Conservation (phyloP, 2,329 filamentous ascomycete species). For the Nothophoma quercina region DNA sequence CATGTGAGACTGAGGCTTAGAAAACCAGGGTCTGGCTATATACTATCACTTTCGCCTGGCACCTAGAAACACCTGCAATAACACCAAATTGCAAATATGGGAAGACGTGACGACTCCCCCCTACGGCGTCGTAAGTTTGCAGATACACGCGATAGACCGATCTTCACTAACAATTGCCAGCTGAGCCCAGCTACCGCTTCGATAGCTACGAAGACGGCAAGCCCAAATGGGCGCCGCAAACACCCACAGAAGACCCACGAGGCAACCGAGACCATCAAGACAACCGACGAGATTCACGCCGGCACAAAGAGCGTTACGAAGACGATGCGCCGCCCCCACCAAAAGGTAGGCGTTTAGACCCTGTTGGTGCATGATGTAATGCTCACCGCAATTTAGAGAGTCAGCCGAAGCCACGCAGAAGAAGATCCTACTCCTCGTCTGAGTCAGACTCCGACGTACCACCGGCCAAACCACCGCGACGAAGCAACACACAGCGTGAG, state of each 20-base stretch:
- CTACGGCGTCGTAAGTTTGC: constrained; percentile 25
- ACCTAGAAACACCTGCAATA: constrained; percentile 1
- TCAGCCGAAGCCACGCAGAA: constrained; percentile 26
- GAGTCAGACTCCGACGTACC: constrained; percentile 28
- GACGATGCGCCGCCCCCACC: constrained; percentile 28
- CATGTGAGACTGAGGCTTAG: constrained; percentile 18
- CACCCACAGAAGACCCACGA: constrained; percentile 27
- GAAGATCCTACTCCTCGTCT: constrained; percentile 28
- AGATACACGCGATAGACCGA: too few species aligned
- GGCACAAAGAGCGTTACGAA: constrained; percentile 22
- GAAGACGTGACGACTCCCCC: constrained; percentile 30
- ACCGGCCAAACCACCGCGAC: constrained; percentile 29
- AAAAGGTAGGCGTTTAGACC: constrained; percentile 4
- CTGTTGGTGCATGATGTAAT: neutral
- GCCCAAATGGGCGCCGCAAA: constrained; percentile 33
- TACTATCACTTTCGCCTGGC: constrained; percentile 10
- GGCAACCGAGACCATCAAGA: constrained; percentile 33
- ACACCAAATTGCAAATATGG: constrained; percentile 24
- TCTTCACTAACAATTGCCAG: constrained; percentile 13
- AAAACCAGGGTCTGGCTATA: constrained; percentile 13
- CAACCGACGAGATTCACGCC: constrained; percentile 30
- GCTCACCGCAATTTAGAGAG: constrained; percentile 12
- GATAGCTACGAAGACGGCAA: constrained; percentile 40
- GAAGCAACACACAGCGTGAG: constrained; percentile 28
- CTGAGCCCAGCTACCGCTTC: constrained; percentile 35